Evolutionary conservation across 331 rosid species (phyloP).

Genomic region (Quercus tomentella): DNA sequence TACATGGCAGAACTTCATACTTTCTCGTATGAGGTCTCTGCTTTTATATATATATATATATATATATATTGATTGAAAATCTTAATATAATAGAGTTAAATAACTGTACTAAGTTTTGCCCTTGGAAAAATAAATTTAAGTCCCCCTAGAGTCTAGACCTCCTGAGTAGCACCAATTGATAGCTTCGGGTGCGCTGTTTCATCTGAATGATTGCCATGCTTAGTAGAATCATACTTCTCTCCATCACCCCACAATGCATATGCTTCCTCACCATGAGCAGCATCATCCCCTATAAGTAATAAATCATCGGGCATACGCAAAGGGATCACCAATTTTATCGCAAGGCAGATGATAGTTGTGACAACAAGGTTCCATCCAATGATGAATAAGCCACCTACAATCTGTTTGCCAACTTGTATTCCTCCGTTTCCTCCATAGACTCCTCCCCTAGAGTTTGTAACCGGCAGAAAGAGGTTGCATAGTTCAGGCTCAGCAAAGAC

Average conservation of each 20-base stretch:
- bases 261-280: conserved; percentile 74
- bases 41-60: too few relatives aligned
- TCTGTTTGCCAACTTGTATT: conserved; percentile 51
- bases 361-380: conserved; percentile 59
- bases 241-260: conserved; percentile 85
- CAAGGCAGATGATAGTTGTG: conserved; percentile 55
- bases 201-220: background rate
- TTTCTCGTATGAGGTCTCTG: too few relatives aligned
- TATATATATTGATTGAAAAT: too few relatives aligned
- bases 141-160: too few relatives aligned
- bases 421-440: conserved; percentile 64
- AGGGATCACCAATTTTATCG: conserved; percentile 21
- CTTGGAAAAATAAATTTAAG: too few relatives aligned
- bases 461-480: conserved; percentile 44
- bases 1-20: too few relatives aligned
- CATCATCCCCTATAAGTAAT: conserved; percentile 61
- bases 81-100: too few relatives aligned
- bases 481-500: conserved; percentile 63
- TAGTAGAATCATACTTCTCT: conserved; percentile 41
- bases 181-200: too few relatives aligned
- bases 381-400: conserved; percentile 51
- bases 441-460: conserved; percentile 50
- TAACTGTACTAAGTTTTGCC: too few relatives aligned
- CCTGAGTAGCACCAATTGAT: too few relatives aligned
- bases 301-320: conserved; percentile 65